A percentile compares a stretch with the other conserved stretches of the same genome.
phyloP scores from a whole-genome alignment of 169 alveolate genomes.

The Amoebophrya sp. region DNA sequence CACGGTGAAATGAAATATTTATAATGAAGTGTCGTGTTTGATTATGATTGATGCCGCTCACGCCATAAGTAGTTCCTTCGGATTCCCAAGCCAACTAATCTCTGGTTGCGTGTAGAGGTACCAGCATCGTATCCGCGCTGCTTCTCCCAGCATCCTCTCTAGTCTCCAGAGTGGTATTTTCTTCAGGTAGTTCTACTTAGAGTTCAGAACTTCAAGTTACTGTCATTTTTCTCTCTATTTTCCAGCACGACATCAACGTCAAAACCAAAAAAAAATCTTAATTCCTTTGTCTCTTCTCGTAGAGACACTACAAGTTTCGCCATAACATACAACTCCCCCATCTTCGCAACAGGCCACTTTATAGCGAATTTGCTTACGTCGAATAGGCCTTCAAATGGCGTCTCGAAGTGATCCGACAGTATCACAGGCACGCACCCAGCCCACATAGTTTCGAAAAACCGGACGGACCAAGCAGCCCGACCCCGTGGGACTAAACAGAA shows the following conservation, averaged over 20 bases:
- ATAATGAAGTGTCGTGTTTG: too few species aligned
- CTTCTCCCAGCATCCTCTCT: not conserved
- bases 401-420: constrained; percentile 24
- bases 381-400: constrained; percentile 25
- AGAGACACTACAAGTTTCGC: too few species aligned
- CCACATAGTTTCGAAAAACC: constrained; percentile 27
- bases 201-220: too few species aligned
- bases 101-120: constrained; percentile 7
- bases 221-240: too few species aligned
- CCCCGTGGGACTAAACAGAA: constrained; percentile 34
- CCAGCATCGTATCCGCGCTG: constrained; percentile 1
- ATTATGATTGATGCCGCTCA: too few species aligned
- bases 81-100: not conserved
- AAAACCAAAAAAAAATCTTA: too few species aligned
- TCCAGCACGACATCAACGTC: too few species aligned
- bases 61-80: not conserved
- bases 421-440: constrained; percentile 27
- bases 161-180: not conserved
- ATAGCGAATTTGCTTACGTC: constrained; percentile 1
- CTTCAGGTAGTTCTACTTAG: too few species aligned
- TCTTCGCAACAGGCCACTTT: constrained; percentile 24
- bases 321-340: not conserved
- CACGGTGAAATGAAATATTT: too few species aligned
- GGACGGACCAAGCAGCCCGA: constrained; percentile 28
- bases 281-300: too few species aligned